Evolutionary conservation across 345 rosid species (phyloP).

Genomic region (Salix dunnii): DNA sequence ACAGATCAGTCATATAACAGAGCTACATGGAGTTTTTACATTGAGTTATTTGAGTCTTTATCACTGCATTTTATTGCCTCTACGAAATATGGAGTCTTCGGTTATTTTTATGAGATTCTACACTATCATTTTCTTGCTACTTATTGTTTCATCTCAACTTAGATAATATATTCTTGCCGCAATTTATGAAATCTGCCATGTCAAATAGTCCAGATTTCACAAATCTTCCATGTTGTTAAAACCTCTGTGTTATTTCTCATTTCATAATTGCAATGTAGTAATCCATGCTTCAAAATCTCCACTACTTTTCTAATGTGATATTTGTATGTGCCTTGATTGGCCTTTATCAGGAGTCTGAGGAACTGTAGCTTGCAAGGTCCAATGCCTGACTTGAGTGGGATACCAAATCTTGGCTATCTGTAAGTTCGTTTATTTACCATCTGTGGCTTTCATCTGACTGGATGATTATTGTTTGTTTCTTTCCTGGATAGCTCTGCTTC

Average conservation of each 20-base stretch:
- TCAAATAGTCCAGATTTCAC: neutral
- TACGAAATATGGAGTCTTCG: neutral
- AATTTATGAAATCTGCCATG: neutral
- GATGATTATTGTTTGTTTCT: neutral
- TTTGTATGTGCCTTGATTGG: slow-evolving; percentile 14
- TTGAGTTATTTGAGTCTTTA: neutral
- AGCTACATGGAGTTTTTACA: neutral
- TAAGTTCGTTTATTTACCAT: slow-evolving; percentile 35
- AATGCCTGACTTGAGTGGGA: slow-evolving; percentile 78
- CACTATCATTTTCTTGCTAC: neutral
- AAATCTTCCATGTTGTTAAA: neutral
- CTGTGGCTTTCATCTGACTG: neutral
- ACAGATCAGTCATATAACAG: neutral
- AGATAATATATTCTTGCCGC: neutral
- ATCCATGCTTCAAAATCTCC: neutral
- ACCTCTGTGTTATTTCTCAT: slow-evolving; percentile 7
- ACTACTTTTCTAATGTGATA: neutral
- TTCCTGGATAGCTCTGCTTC: neutral
- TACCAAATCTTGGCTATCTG: slow-evolving; percentile 79
- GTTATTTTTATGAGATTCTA: neutral
- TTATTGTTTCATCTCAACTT: neutral
- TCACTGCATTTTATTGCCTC: neutral
- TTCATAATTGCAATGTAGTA: neutral
- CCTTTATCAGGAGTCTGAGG: slow-evolving; percentile 72
- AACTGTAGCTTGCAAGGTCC: slow-evolving; percentile 84